Conservation (phyloP, 2,329 filamentous ascomycete species). For the Penicillium olsonii region DNA sequence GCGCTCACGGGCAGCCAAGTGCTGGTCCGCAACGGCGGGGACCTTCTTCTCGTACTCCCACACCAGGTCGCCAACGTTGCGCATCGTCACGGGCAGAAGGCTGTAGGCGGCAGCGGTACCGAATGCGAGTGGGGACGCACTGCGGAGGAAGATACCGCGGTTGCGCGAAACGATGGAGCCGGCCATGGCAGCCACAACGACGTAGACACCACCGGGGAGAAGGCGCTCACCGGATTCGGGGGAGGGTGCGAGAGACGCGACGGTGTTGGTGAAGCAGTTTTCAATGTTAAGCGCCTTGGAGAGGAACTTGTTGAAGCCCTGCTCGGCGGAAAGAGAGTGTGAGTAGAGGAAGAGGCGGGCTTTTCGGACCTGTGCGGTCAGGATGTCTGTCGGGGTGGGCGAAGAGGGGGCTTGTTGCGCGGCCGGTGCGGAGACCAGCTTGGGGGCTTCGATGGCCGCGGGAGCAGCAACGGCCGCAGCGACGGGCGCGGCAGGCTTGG, state of each 20-base stretch:
- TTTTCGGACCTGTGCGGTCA: constrained; percentile 78
- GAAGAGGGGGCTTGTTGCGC: constrained; percentile 31
- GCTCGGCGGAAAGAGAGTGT: constrained; percentile 73
- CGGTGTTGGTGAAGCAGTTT: constrained; percentile 82
- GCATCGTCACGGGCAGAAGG: constrained; percentile 84
- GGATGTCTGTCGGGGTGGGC: constrained; percentile 84
- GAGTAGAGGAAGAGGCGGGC: constrained; percentile 79
- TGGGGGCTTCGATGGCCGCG: constrained; percentile 12
- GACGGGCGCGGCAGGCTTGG: constrained; percentile 19
- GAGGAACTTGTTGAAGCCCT: constrained; percentile 78
- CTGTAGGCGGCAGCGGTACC: constrained; percentile 82
- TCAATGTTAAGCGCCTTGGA: constrained; percentile 81
- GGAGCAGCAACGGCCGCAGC: constrained; percentile 3
- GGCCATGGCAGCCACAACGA: constrained; percentile 91
- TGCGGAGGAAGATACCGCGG: constrained; percentile 79
- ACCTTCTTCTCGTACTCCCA: constrained; percentile 94
- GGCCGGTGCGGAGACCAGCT: constrained; percentile 19
- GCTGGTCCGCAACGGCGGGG: constrained; percentile 78
- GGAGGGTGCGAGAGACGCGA: constrained; percentile 84
- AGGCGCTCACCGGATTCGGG: constrained; percentile 84
- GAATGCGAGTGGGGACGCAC: constrained; percentile 73
- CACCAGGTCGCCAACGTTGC: constrained; percentile 79
- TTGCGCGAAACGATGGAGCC: constrained; percentile 89
- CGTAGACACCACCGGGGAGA: constrained; percentile 87
- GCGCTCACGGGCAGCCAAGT: constrained; percentile 70